Percentiles rank a stretch among this genome's conserved stretches.
Evolutionary conservation across 805 yeast genomes (phyloP).

Genomic region (Metschnikowia continentalis): DNA sequence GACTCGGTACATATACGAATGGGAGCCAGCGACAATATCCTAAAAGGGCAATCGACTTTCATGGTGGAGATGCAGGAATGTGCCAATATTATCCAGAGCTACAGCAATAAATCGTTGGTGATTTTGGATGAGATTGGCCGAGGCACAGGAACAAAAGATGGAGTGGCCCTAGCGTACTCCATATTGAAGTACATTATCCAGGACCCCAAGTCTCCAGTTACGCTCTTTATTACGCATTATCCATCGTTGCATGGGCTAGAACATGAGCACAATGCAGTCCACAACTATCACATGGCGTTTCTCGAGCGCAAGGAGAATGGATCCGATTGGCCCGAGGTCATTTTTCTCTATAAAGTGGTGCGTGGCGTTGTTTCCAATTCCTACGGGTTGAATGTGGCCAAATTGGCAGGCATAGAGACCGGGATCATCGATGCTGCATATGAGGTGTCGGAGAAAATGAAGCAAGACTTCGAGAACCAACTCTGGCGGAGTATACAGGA

Average conservation of each 20-base stretch:
- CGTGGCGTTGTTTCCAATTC: constrained; percentile 49
- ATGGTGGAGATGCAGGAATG: constrained; percentile 74
- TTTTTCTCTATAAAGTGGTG: constrained; percentile 36
- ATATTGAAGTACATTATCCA: constrained; percentile 56
- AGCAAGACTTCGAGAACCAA: constrained; percentile 22
- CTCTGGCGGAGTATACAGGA: constrained; percentile 2
- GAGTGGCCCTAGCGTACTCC: constrained; percentile 75
- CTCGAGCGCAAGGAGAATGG: constrained; percentile 29
- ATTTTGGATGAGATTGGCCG: constrained; percentile 76
- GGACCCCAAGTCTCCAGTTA: constrained; percentile 42
- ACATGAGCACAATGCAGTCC: constrained; percentile 37
- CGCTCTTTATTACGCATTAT: constrained; percentile 82
- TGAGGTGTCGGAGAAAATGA: constrained; percentile 31
- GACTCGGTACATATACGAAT: constrained; percentile 77
- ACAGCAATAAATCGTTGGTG: constrained; percentile 57
- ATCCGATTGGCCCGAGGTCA: constrained; percentile 30
- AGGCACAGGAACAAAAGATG: constrained; percentile 73
- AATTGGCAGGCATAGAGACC: constrained; percentile 59
- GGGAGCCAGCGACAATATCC: constrained; percentile 79
- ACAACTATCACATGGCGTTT: constrained; percentile 72
- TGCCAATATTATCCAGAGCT: constrained; percentile 46
- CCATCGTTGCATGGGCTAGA: constrained; percentile 59
- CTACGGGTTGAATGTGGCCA: constrained; percentile 84
- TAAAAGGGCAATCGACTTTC: constrained; percentile 78
- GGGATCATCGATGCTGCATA: constrained; percentile 45